A percentile compares a stretch with the other conserved stretches of the same genome.
Conservation (phyloP, 2,329 filamentous ascomycete genomes). For the Botryotinia convoluta region DNA sequence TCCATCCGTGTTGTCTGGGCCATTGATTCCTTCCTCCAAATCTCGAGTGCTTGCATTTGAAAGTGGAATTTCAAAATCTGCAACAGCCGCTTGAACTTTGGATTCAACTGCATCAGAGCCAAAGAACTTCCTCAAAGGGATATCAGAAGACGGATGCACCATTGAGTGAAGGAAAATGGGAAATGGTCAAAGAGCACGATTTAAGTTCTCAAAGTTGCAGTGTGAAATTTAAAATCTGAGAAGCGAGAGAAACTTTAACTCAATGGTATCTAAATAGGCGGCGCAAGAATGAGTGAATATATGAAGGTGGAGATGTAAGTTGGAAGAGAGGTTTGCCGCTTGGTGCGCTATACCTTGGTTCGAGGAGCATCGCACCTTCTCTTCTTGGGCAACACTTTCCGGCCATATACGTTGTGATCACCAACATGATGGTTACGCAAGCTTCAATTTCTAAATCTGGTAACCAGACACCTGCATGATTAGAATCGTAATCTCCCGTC, state of each 20-base stretch:
- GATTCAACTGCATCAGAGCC: neutral
- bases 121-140: neutral
- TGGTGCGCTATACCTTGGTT: neutral
- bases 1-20: neutral
- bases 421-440: conserved; percentile 3
- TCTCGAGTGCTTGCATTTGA: neutral
- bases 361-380: neutral
- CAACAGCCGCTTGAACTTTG: neutral
- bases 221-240: neutral
- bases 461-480: neutral
- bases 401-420: neutral
- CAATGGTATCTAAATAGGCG: neutral
- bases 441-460: neutral
- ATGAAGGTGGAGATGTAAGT: neutral
- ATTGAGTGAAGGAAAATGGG: neutral
- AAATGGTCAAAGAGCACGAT: neutral
- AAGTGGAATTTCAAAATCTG: neutral
- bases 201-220: neutral
- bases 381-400: neutral
- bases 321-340: neutral
- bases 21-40: neutral
- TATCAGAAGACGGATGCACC: neutral
- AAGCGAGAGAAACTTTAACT: neutral
- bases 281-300: neutral
- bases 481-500: neutral